Conservation (phyloP, 169 alveolate species). For the Plasmodium vivax region DNA sequence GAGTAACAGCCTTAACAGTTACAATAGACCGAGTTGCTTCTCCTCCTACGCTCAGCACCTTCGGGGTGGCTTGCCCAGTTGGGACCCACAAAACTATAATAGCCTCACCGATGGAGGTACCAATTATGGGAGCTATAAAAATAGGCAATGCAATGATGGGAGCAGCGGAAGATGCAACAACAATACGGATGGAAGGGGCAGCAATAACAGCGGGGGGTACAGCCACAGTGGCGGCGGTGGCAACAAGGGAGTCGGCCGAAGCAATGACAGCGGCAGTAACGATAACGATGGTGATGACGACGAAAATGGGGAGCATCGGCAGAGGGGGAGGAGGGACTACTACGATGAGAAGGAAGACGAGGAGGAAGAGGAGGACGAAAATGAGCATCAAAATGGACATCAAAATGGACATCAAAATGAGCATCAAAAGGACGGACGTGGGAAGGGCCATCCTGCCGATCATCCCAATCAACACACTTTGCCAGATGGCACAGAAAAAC, state of each 20-base stretch:
- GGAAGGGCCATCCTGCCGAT: not conserved
- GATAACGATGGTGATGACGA: constrained; percentile 3
- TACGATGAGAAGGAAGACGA: not conserved
- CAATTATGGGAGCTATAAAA: not conserved
- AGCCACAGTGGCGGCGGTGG: not conserved
- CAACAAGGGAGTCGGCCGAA: not conserved
- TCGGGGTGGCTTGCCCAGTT: not conserved
- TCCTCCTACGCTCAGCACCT: not conserved
- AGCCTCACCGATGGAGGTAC: not conserved
- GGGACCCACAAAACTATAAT: not conserved
- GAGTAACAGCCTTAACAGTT: not conserved
- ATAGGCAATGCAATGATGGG: not conserved
- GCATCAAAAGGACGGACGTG: not conserved
- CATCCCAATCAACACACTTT: not conserved
- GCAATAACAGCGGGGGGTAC: not conserved
- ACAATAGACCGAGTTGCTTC: not conserved
- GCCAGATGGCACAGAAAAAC: not conserved
- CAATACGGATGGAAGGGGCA: not conserved
- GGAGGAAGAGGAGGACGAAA: not conserved
- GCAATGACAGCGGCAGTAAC: not conserved
- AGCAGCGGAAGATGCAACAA: not conserved
- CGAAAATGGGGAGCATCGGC: not conserved
- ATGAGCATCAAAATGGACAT: not conserved
- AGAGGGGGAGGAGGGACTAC: not conserved
- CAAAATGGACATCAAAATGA: not conserved